Conservation (phyloP, 148 eudicot genomes). For the Camellia lanceoleosa region DNA sequence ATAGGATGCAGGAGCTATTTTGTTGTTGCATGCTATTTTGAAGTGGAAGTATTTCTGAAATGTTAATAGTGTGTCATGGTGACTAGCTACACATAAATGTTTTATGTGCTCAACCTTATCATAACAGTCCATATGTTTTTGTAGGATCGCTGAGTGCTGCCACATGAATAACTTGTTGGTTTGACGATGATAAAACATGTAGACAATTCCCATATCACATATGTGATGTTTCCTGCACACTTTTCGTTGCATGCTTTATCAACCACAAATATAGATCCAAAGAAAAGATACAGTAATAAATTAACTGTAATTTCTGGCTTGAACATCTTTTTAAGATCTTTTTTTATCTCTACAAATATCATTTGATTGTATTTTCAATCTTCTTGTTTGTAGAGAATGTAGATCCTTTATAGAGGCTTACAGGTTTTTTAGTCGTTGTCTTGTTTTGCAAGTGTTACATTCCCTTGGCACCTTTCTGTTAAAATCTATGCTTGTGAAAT, state of each 20-base stretch:
- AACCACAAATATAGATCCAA: background rate
- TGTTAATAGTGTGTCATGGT: background rate
- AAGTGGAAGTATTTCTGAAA: background rate
- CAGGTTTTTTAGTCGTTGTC: background rate
- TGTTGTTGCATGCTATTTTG: background rate
- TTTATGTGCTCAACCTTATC: background rate
- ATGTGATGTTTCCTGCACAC: background rate
- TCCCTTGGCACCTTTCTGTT: constrained; percentile 1
- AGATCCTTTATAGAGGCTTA: background rate
- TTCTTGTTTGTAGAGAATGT: background rate
- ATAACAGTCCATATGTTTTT: background rate
- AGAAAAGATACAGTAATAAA: background rate
- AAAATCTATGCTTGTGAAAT: background rate
- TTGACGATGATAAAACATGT: background rate
- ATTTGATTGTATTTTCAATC: constrained; percentile 3
- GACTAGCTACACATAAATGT: background rate
- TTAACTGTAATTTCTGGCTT: background rate
- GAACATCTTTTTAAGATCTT: background rate
- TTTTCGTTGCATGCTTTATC: background rate
- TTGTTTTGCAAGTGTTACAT: background rate
- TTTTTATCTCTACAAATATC: background rate
- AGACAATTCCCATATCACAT: background rate
- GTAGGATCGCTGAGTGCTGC: background rate
- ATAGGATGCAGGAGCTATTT: background rate
- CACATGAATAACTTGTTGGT: constrained; percentile 1